These are phyloP conservation scores for Podospora pseudocomata DNA, from an alignment of 495 filamentous ascomycete species.

Conservation along the genomic window DNA sequence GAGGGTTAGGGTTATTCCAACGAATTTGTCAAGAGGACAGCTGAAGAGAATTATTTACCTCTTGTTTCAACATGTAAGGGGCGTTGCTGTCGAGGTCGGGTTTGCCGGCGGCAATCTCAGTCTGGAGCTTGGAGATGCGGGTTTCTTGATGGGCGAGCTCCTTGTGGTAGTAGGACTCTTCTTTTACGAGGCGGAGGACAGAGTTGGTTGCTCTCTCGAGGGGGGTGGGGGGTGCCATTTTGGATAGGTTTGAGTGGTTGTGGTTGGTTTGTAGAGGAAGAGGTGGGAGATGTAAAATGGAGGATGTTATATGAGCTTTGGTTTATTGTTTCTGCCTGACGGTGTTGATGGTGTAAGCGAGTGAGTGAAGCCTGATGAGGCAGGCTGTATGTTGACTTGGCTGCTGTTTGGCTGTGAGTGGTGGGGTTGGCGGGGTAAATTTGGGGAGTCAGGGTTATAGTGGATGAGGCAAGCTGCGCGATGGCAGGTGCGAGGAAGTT, in stretches of 20 bases:
- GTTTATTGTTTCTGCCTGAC: slow-evolving; percentile 1
- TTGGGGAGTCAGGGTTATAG: not conserved
- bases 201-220: slow-evolving; percentile 33
- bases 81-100: slow-evolving; percentile 59
- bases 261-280: not conserved
- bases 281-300: not conserved
- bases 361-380: slow-evolving; percentile 3
- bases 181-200: slow-evolving; percentile 80
- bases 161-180: slow-evolving; percentile 83
- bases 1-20: slow-evolving; percentile 27
- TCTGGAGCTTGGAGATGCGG: slow-evolving; percentile 65
- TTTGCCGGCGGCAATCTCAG: slow-evolving; percentile 40
- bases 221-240: slow-evolving; percentile 31
- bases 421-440: slow-evolving; percentile 36
- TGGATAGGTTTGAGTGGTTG: slow-evolving; percentile 10
- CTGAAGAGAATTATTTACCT: slow-evolving; percentile 51
- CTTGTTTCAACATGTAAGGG: slow-evolving; percentile 72
- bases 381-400: not conserved
- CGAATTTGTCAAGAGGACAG: slow-evolving; percentile 3
- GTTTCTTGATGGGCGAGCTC: slow-evolving; percentile 70
- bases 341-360: slow-evolving; percentile 9
- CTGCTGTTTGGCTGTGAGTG: slow-evolving; percentile 21
- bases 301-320: not conserved
- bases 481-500: not conserved
- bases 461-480: not conserved